Evolutionary conservation across 1,284 basidiomycete genomes (phyloP).

Genomic region (Tetrapyrgos nigripes): DNA sequence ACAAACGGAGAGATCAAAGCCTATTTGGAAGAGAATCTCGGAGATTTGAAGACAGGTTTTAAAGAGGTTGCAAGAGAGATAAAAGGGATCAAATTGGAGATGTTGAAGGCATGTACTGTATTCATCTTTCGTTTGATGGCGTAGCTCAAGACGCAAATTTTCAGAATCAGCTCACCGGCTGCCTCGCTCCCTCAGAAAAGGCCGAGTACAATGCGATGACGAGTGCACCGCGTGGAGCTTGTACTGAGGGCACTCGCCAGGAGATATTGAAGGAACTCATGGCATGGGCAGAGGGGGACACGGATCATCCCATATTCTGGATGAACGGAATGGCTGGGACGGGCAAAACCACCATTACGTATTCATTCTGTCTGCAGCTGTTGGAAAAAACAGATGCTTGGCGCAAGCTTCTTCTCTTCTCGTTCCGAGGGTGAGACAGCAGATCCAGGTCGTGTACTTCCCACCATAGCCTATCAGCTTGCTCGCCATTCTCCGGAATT

Average conservation of each 20-base stretch:
- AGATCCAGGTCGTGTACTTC: conserved; percentile 25
- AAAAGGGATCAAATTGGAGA: neutral
- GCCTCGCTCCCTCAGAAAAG: too few species aligned
- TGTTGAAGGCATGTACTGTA: neutral
- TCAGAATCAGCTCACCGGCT: too few species aligned
- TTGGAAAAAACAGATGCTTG: conserved; percentile 17
- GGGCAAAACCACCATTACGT: too few species aligned
- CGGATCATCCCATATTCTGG: too few species aligned
- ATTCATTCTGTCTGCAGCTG: too few species aligned
- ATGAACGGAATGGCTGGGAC: too few species aligned
- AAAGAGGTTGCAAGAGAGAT: neutral
- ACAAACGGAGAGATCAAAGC: neutral
- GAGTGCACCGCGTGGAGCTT: too few species aligned
- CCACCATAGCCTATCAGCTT: conserved; percentile 32
- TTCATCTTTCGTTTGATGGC: neutral
- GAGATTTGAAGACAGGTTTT: neutral
- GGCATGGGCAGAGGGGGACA: too few species aligned
- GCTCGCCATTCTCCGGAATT: conserved; percentile 9
- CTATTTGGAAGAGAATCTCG: neutral
- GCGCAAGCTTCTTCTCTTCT: conserved; percentile 33
- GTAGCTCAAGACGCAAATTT: too few species aligned
- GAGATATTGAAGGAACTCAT: too few species aligned
- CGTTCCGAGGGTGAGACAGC: conserved; percentile 15
- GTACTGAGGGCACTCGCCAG: too few species aligned
- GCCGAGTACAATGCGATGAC: too few species aligned